Conservation (phyloP, 768 basidiomycete species). For the Phanerochaete carnosa region DNA sequence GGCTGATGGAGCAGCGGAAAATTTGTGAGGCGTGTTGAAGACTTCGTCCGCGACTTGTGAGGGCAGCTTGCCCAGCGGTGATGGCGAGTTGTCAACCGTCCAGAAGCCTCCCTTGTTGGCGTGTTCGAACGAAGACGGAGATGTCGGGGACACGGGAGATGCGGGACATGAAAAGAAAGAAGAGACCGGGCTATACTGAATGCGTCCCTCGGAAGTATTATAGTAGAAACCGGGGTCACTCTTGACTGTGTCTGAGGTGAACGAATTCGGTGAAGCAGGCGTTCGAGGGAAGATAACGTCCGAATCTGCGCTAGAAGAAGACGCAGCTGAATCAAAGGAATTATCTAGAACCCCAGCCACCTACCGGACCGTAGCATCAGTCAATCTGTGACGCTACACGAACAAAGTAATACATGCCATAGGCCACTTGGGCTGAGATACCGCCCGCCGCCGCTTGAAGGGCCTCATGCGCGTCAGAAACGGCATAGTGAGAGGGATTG, state of each 20-base stretch:
- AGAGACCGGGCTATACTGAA: neutral
- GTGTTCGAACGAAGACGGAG: neutral
- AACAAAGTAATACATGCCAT: neutral
- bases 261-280: neutral
- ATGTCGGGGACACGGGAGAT: neutral
- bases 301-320: neutral
- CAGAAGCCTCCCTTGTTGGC: neutral
- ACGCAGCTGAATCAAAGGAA: neutral
- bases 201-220: neutral
- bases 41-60: neutral
- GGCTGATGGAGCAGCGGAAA: neutral
- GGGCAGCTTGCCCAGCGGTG: neutral
- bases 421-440: neutral
- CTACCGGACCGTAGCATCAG: neutral
- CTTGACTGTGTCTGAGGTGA: neutral
- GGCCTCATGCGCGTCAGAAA: neutral
- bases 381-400: neutral
- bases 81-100: neutral
- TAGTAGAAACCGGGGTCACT: neutral
- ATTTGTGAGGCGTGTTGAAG: neutral
- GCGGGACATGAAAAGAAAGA: neutral
- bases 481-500: neutral
- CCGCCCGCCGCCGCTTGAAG: neutral
- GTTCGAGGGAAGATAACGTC: neutral
- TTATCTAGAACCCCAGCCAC: neutral